Percentiles rank a stretch among this genome's conserved stretches.
These are phyloP conservation scores for Arthrobotrys sinensis DNA, from an alignment of 2,329 filamentous ascomycete genomes.

Conservation along the genomic window DNA sequence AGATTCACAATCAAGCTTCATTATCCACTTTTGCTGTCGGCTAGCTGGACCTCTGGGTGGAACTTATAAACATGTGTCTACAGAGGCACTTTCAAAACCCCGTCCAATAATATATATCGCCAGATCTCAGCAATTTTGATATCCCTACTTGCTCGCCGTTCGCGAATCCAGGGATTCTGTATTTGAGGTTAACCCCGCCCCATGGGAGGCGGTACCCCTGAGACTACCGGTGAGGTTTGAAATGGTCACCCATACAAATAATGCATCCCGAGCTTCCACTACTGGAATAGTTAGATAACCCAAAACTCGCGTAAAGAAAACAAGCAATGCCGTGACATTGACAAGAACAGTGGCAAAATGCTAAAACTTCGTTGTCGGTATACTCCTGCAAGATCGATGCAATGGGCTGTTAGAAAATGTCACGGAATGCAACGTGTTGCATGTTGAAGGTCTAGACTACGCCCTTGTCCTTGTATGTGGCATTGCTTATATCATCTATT, in stretches of 20 bases:
- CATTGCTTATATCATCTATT: neutral
- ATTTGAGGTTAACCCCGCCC: slow-evolving; percentile 7
- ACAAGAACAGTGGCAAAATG: slow-evolving; percentile 10
- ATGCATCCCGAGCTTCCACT: neutral
- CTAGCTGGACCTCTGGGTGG: too few species aligned
- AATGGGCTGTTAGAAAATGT: neutral
- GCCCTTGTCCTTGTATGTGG: neutral
- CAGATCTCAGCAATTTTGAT: too few species aligned
- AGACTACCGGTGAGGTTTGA: neutral
- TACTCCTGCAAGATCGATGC: neutral
- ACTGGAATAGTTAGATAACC: neutral
- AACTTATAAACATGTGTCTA: too few species aligned
- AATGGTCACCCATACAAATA: too few species aligned
- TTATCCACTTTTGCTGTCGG: too few species aligned
- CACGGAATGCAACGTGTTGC: neutral
- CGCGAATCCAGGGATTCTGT: too few species aligned
- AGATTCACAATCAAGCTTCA: too few species aligned
- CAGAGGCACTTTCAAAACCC: too few species aligned
- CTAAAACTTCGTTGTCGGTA: neutral
- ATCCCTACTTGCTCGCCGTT: too few species aligned
- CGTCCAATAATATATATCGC: too few species aligned
- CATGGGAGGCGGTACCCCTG: neutral
- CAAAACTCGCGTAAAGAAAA: too few species aligned
- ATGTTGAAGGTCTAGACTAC: neutral
- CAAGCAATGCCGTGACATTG: neutral